A percentile compares a stretch with the other conserved stretches of the same genome.
Evolutionary conservation across 1,284 basidiomycete genomes (phyloP).

Genomic region (Ganoderma leucocontextum): DNA sequence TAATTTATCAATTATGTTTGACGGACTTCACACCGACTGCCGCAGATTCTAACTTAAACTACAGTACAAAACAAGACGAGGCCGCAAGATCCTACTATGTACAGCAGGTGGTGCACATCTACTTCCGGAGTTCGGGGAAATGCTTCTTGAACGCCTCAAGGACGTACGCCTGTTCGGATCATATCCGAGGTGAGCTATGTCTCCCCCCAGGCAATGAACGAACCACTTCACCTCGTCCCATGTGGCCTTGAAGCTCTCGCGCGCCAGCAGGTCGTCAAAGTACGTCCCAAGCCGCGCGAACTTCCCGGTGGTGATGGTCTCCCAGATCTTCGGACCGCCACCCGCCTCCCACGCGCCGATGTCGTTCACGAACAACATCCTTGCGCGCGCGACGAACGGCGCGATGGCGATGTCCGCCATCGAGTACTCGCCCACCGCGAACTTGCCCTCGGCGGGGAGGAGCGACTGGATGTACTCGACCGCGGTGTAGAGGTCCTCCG

Average conservation of each 20-base stretch:
- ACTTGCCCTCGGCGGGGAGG: conserved; percentile 39
- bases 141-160: not conserved
- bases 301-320: conserved; percentile 35
- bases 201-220: not conserved
- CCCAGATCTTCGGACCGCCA: conserved; percentile 40
- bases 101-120: not conserved
- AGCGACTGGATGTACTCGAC: conserved; percentile 44
- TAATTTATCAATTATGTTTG: conserved; percentile 2
- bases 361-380: conserved; percentile 40
- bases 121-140: not conserved
- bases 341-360: conserved; percentile 41
- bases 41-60: not conserved
- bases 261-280: conserved; percentile 37
- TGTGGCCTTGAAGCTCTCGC: conserved; percentile 35
- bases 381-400: conserved; percentile 46
- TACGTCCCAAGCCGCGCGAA: conserved; percentile 45
- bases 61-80: no score
- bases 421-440: conserved; percentile 49
- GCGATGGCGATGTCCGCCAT: conserved; percentile 62
- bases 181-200: not conserved
- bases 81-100: not conserved
- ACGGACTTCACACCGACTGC: not conserved
- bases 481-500: conserved; percentile 47
- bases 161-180: not conserved
- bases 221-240: conserved; percentile 6